Conservation (phyloP, 805 yeast genomes). For the Ogataea haglerorum region DNA sequence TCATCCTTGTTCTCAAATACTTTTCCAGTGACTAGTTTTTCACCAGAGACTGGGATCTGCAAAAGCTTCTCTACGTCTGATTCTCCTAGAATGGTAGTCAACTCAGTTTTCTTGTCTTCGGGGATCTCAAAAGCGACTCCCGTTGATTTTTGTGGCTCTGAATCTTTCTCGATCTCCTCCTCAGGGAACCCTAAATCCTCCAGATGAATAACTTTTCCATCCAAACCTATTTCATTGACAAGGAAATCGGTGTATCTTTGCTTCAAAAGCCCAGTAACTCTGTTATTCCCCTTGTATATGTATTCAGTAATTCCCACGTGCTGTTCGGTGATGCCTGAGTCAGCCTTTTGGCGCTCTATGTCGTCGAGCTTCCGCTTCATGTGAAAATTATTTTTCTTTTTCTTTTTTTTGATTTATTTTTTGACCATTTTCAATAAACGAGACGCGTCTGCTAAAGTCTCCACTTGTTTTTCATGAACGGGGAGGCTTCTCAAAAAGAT, state of each 20-base stretch:
- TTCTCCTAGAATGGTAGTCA: conserved; percentile 56
- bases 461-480: conserved; percentile 5
- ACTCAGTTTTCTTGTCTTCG: conserved; percentile 43
- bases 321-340: conserved; percentile 53
- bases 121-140: conserved; percentile 18
- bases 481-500: conserved; percentile 4
- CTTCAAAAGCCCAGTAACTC: conserved; percentile 78
- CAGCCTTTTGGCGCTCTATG: conserved; percentile 3
- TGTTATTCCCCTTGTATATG: conserved; percentile 49
- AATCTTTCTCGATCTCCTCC: conserved; percentile 26
- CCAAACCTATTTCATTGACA: conserved; percentile 78
- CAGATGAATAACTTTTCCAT: conserved; percentile 72
- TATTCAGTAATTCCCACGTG: conserved; percentile 88
- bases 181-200: conserved; percentile 65
- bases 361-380: conserved; percentile 9
- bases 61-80: conserved; percentile 55
- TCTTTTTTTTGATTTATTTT: conserved; percentile 3
- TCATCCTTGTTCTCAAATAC: conserved; percentile 61
- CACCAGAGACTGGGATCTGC: conserved; percentile 51
- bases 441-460: conserved; percentile 8
- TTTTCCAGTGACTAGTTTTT: conserved; percentile 52
- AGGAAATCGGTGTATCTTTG: conserved; percentile 90
- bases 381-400: conserved; percentile 1
- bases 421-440: neutral
- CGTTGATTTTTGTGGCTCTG: conserved; percentile 12